Conservation (phyloP, 805 yeast genomes). For the Wickerhamia fluorescens region DNA sequence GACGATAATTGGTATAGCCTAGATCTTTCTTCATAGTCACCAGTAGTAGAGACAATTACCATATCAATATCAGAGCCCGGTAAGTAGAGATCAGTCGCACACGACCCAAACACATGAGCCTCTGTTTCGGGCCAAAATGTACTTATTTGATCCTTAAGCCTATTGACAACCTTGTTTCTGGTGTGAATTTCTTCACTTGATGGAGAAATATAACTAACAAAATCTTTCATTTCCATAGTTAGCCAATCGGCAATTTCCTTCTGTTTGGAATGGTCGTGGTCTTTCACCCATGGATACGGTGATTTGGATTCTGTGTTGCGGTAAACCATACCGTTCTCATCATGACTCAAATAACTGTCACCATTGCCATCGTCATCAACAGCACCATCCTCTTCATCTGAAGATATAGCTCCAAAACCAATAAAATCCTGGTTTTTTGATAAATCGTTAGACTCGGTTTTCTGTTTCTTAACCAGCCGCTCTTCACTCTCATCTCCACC, state of each 20-base stretch:
- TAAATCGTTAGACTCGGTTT: slow-evolving; percentile 24
- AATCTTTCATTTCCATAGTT: slow-evolving; percentile 77
- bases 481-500: slow-evolving; percentile 5
- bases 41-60: slow-evolving; percentile 64
- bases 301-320: slow-evolving; percentile 20
- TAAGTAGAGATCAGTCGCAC: slow-evolving; percentile 84
- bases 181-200: slow-evolving; percentile 60
- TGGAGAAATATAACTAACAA: slow-evolving; percentile 81
- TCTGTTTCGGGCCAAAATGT: slow-evolving; percentile 73
- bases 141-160: slow-evolving; percentile 46
- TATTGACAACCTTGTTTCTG: slow-evolving; percentile 59
- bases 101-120: slow-evolving; percentile 86
- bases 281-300: slow-evolving; percentile 67
- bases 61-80: slow-evolving; percentile 96
- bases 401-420: slow-evolving; percentile 45
- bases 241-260: slow-evolving; percentile 82
- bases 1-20: slow-evolving; percentile 68
- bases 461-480: slow-evolving; percentile 3
- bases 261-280: slow-evolving; percentile 71
- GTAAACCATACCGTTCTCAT: slow-evolving; percentile 7
- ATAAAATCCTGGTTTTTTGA: slow-evolving; percentile 46
- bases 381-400: slow-evolving; percentile 27
- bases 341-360: slow-evolving; percentile 7
- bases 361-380: slow-evolving; percentile 30
- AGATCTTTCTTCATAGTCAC: slow-evolving; percentile 56